phyloP scores from a whole-genome alignment of 805 yeast genomes.

The Limtongozyma cylindracea region DNA sequence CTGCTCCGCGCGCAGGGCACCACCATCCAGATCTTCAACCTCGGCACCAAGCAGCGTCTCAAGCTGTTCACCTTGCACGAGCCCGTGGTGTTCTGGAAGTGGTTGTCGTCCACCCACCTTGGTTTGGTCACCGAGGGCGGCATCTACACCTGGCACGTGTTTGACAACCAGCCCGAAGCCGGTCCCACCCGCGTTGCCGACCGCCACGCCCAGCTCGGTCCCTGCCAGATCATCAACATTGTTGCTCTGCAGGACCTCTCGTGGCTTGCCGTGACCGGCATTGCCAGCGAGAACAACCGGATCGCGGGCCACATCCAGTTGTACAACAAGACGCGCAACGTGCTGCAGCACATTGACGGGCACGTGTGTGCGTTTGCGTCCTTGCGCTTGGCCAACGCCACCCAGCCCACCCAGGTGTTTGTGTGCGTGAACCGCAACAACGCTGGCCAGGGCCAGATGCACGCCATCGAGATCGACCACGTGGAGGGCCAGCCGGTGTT shows the following conservation, averaged over 20 bases:
- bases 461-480: constrained; percentile 91
- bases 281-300: constrained; percentile 80
- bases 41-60: constrained; percentile 67
- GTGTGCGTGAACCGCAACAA: constrained; percentile 81
- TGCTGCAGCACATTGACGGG: constrained; percentile 94
- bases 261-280: constrained; percentile 93
- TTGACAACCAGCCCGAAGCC: constrained; percentile 48
- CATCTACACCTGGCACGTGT: constrained; percentile 60
- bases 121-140: constrained; percentile 69
- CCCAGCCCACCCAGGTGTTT: constrained; percentile 59
- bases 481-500: constrained; percentile 65
- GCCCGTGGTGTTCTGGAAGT: constrained; percentile 88
- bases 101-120: constrained; percentile 50
- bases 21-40: constrained; percentile 81
- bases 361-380: constrained; percentile 84
- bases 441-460: constrained; percentile 47
- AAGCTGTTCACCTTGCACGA: constrained; percentile 70
- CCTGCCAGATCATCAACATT: constrained; percentile 77
- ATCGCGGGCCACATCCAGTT: constrained; percentile 94
- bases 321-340: constrained; percentile 66
- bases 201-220: constrained; percentile 57
- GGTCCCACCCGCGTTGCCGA: constrained; percentile 69
- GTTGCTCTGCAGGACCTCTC: constrained; percentile 55
- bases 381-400: constrained; percentile 47
- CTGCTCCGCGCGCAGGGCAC: constrained; percentile 93